Conservation (phyloP, 169 alveolate genomes). For the Cryptosporidium sp. region DNA sequence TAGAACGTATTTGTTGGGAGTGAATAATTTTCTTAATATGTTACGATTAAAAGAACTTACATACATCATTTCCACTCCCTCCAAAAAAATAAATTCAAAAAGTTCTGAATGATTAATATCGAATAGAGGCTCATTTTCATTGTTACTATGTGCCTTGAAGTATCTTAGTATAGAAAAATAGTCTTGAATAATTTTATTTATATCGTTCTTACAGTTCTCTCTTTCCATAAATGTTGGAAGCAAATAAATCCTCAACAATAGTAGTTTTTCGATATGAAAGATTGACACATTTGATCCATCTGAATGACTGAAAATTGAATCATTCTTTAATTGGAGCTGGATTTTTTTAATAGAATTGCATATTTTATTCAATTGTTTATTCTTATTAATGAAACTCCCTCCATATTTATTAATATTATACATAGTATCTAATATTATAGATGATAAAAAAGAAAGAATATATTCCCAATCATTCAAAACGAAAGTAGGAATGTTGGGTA, state of each 20-base stretch:
- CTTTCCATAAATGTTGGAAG: neutral
- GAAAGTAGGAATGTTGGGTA: conserved; percentile 40
- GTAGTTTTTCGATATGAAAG: conserved; percentile 13
- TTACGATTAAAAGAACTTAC: neutral
- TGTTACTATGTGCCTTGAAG: neutral
- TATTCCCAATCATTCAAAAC: conserved; percentile 36
- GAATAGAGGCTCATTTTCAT: neutral
- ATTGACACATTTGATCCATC: neutral
- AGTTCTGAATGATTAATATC: conserved; percentile 17
- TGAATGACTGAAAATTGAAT: neutral
- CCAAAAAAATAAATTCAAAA: conserved; percentile 7
- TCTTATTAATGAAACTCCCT: neutral
- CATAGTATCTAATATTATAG: conserved; percentile 18
- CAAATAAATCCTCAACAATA: neutral
- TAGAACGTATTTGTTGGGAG: conserved; percentile 24
- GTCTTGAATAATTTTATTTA: conserved; percentile 7
- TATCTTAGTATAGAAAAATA: neutral
- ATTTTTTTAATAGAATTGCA: conserved; percentile 6
- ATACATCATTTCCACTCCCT: conserved; percentile 41
- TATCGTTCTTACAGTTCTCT: neutral
- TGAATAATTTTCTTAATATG: neutral
- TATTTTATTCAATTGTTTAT: neutral
- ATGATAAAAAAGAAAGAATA: conserved; percentile 31
- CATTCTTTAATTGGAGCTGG: neutral
- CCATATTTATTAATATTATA: conserved; percentile 22